These are phyloP conservation scores for Aspergillus ostianus DNA, from an alignment of 495 filamentous ascomycete species.

Conservation along the genomic window DNA sequence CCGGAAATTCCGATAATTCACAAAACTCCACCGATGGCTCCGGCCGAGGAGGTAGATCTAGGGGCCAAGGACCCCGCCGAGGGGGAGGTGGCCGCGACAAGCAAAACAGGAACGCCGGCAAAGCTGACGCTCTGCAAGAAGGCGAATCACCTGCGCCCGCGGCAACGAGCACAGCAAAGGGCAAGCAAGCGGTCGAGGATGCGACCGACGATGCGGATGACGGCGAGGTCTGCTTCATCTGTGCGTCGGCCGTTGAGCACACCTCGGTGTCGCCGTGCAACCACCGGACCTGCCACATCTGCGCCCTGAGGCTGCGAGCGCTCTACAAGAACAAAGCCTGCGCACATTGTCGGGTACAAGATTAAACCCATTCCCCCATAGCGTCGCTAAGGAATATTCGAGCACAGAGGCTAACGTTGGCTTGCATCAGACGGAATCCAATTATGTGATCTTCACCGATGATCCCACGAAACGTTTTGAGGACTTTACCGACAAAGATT, in stretches of 20 bases:
- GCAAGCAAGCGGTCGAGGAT: constrained; percentile 25
- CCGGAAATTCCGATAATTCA: constrained; percentile 25
- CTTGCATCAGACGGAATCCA: constrained; percentile 62
- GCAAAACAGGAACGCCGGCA: constrained; percentile 22
- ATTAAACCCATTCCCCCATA: background rate
- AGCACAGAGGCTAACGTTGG: background rate
- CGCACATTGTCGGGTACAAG: constrained; percentile 83
- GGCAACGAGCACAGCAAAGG: constrained; percentile 15
- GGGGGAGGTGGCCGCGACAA: constrained; percentile 34
- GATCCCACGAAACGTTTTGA: constrained; percentile 75
- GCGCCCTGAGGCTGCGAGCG: constrained; percentile 80
- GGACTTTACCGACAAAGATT: constrained; percentile 71
- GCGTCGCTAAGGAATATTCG: background rate
- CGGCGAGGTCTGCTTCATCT: constrained; percentile 92
- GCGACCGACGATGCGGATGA: constrained; percentile 58
- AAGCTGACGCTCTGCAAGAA: constrained; percentile 12
- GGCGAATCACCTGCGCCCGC: constrained; percentile 1
- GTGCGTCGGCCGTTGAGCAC: constrained; percentile 81
- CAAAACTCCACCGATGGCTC: constrained; percentile 24
- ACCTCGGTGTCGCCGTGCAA: constrained; percentile 88
- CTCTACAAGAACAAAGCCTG: constrained; percentile 95
- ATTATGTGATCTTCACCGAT: constrained; percentile 89
- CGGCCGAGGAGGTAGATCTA: constrained; percentile 25
- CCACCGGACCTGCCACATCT: constrained; percentile 94
- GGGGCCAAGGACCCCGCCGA: constrained; percentile 30